Conservation (phyloP, 1,284 basidiomycete genomes). For the Apiotrichum brassicae region DNA sequence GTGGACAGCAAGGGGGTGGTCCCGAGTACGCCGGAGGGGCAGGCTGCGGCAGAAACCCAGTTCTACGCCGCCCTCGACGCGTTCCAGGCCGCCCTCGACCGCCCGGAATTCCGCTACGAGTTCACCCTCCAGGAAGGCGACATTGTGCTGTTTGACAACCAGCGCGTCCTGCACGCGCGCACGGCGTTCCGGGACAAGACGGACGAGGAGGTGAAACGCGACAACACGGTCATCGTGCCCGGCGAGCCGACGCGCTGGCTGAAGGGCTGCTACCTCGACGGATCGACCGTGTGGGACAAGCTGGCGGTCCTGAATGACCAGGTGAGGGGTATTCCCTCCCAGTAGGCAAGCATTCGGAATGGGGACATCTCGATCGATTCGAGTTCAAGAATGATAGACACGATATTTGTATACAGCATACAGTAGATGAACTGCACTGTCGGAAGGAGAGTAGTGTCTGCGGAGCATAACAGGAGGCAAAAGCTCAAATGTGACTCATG, state of each 20-base stretch:
- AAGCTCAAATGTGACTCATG: too few relatives aligned
- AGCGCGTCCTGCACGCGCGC: constrained; percentile 83
- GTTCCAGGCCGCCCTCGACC: constrained; percentile 61
- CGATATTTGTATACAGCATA: too few relatives aligned
- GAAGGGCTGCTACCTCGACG: constrained; percentile 81
- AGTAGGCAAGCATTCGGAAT: background rate
- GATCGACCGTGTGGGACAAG: constrained; percentile 63
- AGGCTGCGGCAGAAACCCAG: constrained; percentile 28
- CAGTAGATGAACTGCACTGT: too few relatives aligned
- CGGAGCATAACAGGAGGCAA: too few relatives aligned
- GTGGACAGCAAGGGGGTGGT: background rate
- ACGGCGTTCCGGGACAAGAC: constrained; percentile 61
- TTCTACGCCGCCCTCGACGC: constrained; percentile 62
- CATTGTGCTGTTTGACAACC: constrained; percentile 86
- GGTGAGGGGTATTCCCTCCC: constrained; percentile 5
- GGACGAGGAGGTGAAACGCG: constrained; percentile 23
- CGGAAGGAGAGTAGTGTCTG: too few relatives aligned
- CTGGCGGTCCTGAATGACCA: constrained; percentile 23
- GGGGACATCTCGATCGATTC: too few relatives aligned
- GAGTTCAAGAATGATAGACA: too few relatives aligned
- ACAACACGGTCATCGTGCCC: constrained; percentile 36
- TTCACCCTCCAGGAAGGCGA: constrained; percentile 77
- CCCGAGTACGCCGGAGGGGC: constrained; percentile 9
- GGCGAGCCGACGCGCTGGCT: constrained; percentile 66
- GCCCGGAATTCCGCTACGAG: constrained; percentile 55